Evolutionary conservation across 2,329 filamentous ascomycete species (phyloP), one percentile per base, ranked within the genome.

Genomic region (Pseudogymnoascus sp.): DNA sequence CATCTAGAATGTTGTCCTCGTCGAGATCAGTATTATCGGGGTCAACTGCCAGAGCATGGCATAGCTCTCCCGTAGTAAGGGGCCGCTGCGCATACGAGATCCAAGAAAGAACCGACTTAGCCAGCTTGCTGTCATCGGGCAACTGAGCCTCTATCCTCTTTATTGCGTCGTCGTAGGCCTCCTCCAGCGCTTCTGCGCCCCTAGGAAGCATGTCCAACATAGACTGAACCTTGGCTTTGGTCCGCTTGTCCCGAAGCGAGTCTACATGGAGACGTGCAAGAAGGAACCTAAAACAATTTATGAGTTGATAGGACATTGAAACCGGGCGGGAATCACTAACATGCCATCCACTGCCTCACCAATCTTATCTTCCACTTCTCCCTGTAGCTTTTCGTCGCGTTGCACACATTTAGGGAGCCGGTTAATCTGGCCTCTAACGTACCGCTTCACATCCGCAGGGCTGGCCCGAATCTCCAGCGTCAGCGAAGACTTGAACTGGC

Each of bases 401-500:
- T 61, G 36, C 36, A 39, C 57, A 14, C 16, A 51, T 31, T n/a
- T 51, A 28, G 45, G 14, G 3, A 51, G 45, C 14, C 45, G 45
- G 14, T 61, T 3, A 4, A 39, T 21, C 54, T 39, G 54, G 3
- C 45, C 45, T 0, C 13, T 51, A 21, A 60, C 36, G 7, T 13
- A 61, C 7, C 4, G 5, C 13, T 23, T 39, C 11, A 61, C 57
- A 61, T 61, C 57, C 14, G 31, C 16, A 37, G 31, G 16, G 4
- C 36, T 61, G 1, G 57, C 57, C 3, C 31, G 57, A 39, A 61
- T 23, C 36, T 61, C 57, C 11, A 61, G 57, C 6, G 3, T 36
- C 1, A 16, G 19, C 8, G 10, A 36, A 21, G 16, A 36, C 31
- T 81, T 11, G 70, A 73, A 4, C 86, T 86, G 71, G 86, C 86